A percentile compares a stretch with the other conserved stretches of the same genome.
Conservation (phyloP, 306 rosid genomes). For the Acacia crassicarpa region DNA sequence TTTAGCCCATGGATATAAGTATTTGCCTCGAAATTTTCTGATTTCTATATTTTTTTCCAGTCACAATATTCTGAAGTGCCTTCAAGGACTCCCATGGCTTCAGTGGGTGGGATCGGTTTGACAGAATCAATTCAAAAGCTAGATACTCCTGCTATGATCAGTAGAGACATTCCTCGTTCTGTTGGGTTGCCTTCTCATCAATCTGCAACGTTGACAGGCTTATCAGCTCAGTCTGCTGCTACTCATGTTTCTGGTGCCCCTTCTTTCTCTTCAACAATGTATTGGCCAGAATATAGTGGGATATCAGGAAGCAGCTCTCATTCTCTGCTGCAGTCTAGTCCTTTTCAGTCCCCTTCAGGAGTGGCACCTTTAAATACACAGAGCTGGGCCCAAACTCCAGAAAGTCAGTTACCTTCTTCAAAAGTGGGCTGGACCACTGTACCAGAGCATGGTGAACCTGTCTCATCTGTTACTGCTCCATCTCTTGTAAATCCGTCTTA, state of each 20-base stretch:
- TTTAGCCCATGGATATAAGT: background rate
- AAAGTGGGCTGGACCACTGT: slow-evolving; percentile 34
- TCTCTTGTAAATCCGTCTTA: slow-evolving; percentile 43
- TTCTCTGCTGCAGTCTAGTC: slow-evolving; percentile 38
- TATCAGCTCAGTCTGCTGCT: slow-evolving; percentile 36
- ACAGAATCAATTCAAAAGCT: slow-evolving; percentile 47
- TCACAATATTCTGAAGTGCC: slow-evolving; percentile 41
- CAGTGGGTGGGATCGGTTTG: slow-evolving; percentile 38
- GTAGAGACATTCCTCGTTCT: slow-evolving; percentile 40
- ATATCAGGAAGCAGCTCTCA: slow-evolving; percentile 30
- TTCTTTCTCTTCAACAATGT: slow-evolving; percentile 39
- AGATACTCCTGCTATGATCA: slow-evolving; percentile 46
- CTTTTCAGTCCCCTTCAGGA: slow-evolving; percentile 35
- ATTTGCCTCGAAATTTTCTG: background rate
- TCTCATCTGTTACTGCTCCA: slow-evolving; percentile 37
- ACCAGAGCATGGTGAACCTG: slow-evolving; percentile 39
- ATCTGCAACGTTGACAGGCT: slow-evolving; percentile 30
- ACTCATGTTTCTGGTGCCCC: slow-evolving; percentile 40
- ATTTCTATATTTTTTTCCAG: slow-evolving; percentile 36
- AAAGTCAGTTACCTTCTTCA: slow-evolving; percentile 43
- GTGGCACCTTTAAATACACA: slow-evolving; percentile 37
- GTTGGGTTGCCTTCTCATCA: slow-evolving; percentile 48
- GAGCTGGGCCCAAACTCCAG: slow-evolving; percentile 37
- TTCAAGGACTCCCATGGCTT: slow-evolving; percentile 32
- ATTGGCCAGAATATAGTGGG: slow-evolving; percentile 45